Conservation (phyloP, 306 rosid species). For the Arachis hypogaea region DNA sequence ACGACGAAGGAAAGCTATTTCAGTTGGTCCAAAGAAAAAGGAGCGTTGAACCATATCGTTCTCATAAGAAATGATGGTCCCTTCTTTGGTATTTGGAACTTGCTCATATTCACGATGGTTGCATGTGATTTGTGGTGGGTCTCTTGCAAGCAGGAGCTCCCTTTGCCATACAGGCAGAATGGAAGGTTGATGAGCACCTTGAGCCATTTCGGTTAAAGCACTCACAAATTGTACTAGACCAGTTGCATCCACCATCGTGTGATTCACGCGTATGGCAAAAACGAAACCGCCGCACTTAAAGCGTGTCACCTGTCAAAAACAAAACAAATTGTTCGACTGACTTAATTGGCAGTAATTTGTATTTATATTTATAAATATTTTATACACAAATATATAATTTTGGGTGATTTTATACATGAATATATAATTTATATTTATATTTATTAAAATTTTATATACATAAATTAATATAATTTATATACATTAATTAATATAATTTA, state of each 20-base stretch:
- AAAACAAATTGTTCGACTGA: neutral
- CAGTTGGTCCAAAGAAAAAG: constrained; percentile 32
- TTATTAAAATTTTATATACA: too few species aligned
- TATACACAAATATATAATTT: too few species aligned
- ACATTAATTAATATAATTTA: too few species aligned
- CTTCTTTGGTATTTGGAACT: neutral
- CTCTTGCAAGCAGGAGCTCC: constrained; percentile 18
- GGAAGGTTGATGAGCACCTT: constrained; percentile 9
- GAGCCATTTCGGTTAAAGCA: constrained; percentile 10
- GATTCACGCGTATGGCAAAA: neutral
- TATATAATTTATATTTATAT: too few species aligned
- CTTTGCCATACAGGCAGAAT: constrained; percentile 27
- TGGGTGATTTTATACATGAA: too few species aligned
- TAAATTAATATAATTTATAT: too few species aligned
- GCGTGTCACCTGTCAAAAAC: neutral
- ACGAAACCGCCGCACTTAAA: constrained; percentile 36
- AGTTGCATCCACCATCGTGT: neutral
- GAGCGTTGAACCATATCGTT: neutral
- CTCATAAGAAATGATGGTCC: neutral
- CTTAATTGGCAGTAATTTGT: too few species aligned
- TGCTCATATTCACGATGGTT: constrained; percentile 22
- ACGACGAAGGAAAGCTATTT: constrained; percentile 23
- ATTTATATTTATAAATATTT: too few species aligned
- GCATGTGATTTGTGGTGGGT: constrained; percentile 17
- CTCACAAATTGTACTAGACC: constrained; percentile 25